These are phyloP conservation scores for Botrytis sinoallii DNA, from an alignment of 2,329 filamentous ascomycete genomes.

Conservation along the genomic window DNA sequence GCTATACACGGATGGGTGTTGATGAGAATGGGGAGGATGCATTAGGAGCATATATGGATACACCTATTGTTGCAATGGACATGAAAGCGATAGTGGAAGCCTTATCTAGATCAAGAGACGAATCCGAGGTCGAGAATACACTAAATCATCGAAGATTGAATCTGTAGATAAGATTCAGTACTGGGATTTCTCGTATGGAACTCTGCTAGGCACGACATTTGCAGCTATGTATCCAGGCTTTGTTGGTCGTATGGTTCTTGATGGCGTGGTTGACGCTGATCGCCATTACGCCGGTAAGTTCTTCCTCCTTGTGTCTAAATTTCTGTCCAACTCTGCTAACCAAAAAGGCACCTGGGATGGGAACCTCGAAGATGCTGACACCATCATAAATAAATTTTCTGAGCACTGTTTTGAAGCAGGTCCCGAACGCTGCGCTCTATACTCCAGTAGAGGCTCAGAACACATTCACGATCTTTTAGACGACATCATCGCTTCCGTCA, in stretches of 20 bases:
- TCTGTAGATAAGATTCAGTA: background rate
- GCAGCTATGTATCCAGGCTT: slow-evolving; percentile 44
- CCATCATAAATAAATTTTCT: background rate
- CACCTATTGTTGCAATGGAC: background rate
- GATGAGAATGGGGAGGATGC: background rate
- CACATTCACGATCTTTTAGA: background rate
- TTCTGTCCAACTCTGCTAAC: background rate
- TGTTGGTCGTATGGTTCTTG: slow-evolving; percentile 43
- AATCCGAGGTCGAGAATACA: background rate
- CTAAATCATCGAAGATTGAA: background rate
- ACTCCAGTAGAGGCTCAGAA: background rate
- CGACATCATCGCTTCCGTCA: background rate
- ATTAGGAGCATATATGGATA: background rate
- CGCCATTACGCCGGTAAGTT: slow-evolving; percentile 20
- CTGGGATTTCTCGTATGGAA: slow-evolving; percentile 12
- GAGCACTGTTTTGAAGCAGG: background rate
- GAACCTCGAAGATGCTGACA: slow-evolving; percentile 1
- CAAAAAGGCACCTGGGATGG: slow-evolving; percentile 1
- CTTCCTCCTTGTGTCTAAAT: background rate
- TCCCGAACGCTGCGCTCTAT: background rate
- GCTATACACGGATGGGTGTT: background rate
- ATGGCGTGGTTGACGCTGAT: slow-evolving; percentile 33
- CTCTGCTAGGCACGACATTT: slow-evolving; percentile 42
- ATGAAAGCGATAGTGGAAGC: background rate
- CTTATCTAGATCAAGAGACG: background rate